Evolutionary conservation across 345 rosid genomes (phyloP).

Genomic region (Euphorbia peplus): DNA sequence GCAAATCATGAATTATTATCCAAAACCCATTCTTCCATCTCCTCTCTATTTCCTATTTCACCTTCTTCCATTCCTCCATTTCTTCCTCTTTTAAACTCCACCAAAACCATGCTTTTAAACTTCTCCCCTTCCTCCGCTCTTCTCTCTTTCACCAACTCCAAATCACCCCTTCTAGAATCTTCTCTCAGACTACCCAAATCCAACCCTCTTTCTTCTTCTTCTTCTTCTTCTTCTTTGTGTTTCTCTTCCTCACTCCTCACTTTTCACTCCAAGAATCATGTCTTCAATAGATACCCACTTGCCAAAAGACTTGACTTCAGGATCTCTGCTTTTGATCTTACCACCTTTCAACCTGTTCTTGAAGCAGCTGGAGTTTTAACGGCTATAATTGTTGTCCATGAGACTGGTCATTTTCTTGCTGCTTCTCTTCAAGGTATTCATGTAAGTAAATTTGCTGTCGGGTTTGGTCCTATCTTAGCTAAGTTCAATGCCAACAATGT

Average conservation of each 20-base stretch:
- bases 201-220: conserved; percentile 36
- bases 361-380: conserved; percentile 84
- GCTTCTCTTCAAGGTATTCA: conserved; percentile 93
- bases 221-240: no score
- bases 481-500: conserved; percentile 80
- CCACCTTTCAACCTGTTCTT: conserved; percentile 63
- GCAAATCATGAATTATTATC: conserved; percentile 43
- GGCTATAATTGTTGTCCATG: conserved; percentile 84
- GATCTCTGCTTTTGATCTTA: conserved; percentile 63
- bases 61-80: conserved; percentile 15
- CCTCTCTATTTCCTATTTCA: conserved; percentile 12
- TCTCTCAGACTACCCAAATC: conserved; percentile 48
- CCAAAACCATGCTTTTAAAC: conserved; percentile 61
- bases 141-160: conserved; percentile 32
- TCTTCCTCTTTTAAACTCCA: conserved; percentile 5
- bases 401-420: conserved; percentile 88
- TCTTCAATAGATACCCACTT: conserved; percentile 32
- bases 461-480: conserved; percentile 91
- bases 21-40: neutral
- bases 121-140: conserved; percentile 49
- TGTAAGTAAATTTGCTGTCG: conserved; percentile 94
- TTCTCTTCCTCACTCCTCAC: conserved; percentile 27
- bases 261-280: conserved; percentile 32
- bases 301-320: conserved; percentile 39
- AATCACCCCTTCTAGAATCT: conserved; percentile 35